Conservation (phyloP, 768 basidiomycete species). For the Filobasidium wieringae region DNA sequence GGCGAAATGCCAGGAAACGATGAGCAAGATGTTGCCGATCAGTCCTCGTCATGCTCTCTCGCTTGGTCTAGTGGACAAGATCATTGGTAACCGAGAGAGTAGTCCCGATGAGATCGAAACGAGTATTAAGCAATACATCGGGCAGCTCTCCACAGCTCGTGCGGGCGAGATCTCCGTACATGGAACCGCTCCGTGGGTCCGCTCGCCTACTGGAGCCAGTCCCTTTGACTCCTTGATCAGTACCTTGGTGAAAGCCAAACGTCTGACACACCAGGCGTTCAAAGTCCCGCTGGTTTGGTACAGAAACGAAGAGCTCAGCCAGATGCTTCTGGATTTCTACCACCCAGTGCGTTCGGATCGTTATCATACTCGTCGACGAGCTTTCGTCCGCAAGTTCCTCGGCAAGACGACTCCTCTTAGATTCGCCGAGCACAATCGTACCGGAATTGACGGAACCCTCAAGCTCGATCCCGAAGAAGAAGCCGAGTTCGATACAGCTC, state of each 20-base stretch:
- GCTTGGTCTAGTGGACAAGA: conserved; percentile 22
- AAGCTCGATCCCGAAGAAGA: conserved; percentile 16
- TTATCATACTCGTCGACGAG: conserved; percentile 28
- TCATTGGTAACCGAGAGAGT: conserved; percentile 16
- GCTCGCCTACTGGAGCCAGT: neutral
- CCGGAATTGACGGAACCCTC: too few relatives aligned
- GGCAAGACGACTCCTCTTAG: conserved; percentile 21
- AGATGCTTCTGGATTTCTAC: conserved; percentile 32
- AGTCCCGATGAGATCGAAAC: conserved; percentile 11
- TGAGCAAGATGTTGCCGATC: conserved; percentile 23
- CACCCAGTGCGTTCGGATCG: conserved; percentile 27
- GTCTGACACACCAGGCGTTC: neutral
- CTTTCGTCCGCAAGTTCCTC: conserved; percentile 29
- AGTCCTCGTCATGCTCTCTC: conserved; percentile 11
- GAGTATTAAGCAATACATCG: neutral
- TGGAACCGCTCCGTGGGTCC: neutral
- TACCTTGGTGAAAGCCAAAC: neutral
- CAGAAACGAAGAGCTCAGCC: conserved; percentile 26
- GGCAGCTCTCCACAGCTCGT: neutral
- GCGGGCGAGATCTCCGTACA: neutral
- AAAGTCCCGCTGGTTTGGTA: conserved; percentile 20
- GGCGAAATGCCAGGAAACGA: neutral
- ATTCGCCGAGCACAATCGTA: conserved; percentile 12
- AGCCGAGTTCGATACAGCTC: conserved; percentile 16
- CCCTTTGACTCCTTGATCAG: neutral